These are phyloP conservation scores for Pueraria montana DNA, from an alignment of 306 rosid species.

Conservation along the genomic window DNA sequence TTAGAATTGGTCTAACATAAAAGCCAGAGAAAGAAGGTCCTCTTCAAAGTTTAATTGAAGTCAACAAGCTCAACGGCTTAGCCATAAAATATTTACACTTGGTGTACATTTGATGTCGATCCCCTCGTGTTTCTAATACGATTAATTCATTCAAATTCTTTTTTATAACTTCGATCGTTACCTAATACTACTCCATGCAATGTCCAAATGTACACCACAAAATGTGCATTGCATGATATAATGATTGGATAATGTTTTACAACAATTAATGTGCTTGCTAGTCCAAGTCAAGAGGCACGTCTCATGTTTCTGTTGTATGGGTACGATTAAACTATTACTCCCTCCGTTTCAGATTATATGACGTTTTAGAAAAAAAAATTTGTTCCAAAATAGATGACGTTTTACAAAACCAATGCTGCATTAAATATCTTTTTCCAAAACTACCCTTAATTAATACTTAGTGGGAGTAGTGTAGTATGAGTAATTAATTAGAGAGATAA, in stretches of 20 bases:
- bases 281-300: constrained; percentile 24
- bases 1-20: constrained; percentile 9
- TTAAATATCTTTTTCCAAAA: too few relatives aligned
- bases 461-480: too few relatives aligned
- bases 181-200: constrained; percentile 30
- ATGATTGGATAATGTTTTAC: not conserved
- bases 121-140: constrained; percentile 21
- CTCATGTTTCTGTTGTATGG: too few relatives aligned
- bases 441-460: too few relatives aligned
- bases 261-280: not conserved
- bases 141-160: constrained; percentile 7
- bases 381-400: too few relatives aligned
- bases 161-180: not conserved
- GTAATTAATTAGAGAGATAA: too few relatives aligned
- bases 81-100: not conserved
- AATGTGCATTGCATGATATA: not conserved
- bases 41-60: constrained; percentile 30
- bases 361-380: too few relatives aligned
- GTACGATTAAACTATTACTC: too few relatives aligned
- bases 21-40: constrained; percentile 10
- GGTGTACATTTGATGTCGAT: not conserved
- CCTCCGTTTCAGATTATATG: too few relatives aligned
- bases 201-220: constrained; percentile 49
- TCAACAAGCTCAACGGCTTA: constrained; percentile 3
- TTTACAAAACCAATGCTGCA: too few relatives aligned